Evolutionary conservation across 257 asterid species (phyloP).

Genomic region (Gentiana macrophylla): DNA sequence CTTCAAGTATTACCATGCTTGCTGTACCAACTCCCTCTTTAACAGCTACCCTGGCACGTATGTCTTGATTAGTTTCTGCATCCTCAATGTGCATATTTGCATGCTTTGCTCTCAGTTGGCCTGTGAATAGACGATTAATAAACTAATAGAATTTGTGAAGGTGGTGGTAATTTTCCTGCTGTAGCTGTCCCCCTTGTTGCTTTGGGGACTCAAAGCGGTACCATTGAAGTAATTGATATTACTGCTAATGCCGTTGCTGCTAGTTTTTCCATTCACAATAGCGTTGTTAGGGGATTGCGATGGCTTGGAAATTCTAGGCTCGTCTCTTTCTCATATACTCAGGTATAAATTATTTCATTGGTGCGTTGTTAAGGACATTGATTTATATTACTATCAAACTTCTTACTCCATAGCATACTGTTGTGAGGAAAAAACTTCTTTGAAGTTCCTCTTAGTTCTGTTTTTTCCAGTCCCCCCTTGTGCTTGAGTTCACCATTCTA

Average conservation of each 20-base stretch:
- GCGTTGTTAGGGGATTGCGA: slow-evolving; percentile 87
- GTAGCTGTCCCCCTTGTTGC: slow-evolving; percentile 98
- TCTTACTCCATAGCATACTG: too few relatives aligned
- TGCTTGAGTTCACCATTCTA: slow-evolving; percentile 9
- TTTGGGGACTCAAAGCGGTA: slow-evolving; percentile 92
- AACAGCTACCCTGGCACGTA: slow-evolving; percentile 97
- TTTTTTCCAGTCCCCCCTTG: neutral
- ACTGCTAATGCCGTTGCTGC: slow-evolving; percentile 94
- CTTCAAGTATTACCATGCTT: slow-evolving; percentile 88
- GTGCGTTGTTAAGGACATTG: slow-evolving; percentile 5
- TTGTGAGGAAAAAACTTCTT: too few relatives aligned
- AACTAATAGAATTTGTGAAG: slow-evolving; percentile 36
- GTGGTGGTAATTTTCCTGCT: slow-evolving; percentile 99
- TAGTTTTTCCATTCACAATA: slow-evolving; percentile 77
- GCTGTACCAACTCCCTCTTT: slow-evolving; percentile 97
- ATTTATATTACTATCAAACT: too few relatives aligned
- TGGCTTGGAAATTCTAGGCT: slow-evolving; percentile 98
- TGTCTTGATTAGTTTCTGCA: slow-evolving; percentile 11
- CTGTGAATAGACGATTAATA: too few relatives aligned
- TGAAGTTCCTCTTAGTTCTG: too few relatives aligned
- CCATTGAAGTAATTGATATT: slow-evolving; percentile 76
- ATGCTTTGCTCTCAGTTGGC: too few relatives aligned
- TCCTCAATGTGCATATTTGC: slow-evolving; percentile 2
- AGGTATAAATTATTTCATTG: slow-evolving; percentile 32
- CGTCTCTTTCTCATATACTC: slow-evolving; percentile 80